phyloP scores from a whole-genome alignment of 441 rosid genomes.

The Gossypium schwendimanii region DNA sequence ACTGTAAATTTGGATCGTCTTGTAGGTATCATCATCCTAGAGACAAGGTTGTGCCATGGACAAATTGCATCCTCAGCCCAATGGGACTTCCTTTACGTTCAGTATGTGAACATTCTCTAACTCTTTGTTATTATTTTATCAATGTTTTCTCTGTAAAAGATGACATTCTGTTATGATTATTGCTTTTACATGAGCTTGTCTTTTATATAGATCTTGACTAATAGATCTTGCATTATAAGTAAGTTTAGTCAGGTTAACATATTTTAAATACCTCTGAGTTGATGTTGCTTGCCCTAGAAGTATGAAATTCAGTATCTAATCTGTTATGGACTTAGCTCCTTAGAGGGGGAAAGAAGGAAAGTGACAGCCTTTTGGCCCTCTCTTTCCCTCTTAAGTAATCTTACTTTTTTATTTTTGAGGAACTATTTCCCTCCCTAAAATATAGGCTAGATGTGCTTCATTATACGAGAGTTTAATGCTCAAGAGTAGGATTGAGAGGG shows the following conservation, averaged over 20 bases:
- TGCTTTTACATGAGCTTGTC: background rate
- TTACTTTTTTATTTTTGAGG: background rate
- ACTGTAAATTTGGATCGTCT: constrained; percentile 85
- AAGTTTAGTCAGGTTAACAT: background rate
- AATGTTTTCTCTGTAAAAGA: background rate
- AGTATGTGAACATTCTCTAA: constrained; percentile 37
- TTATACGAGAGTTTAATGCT: background rate
- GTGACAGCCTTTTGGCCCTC: background rate
- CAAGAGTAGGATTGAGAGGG: background rate
- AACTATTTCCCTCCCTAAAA: background rate
- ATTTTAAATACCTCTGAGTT: background rate
- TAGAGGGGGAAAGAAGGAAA: background rate
- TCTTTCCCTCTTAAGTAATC: background rate
- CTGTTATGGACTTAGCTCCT: background rate
- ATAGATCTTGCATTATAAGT: background rate
- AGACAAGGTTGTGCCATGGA: constrained; percentile 48
- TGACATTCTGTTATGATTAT: background rate
- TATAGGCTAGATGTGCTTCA: background rate
- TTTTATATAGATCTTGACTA: background rate
- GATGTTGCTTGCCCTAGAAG: background rate
- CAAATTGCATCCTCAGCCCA: constrained; percentile 58
- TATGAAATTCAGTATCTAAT: background rate
- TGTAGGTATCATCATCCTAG: constrained; percentile 86
- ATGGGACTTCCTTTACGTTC: constrained; percentile 83
- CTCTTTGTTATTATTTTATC: constrained; percentile 10